Base-by-base conservation (phyloP, 2,329 filamentous ascomycete genomes). In the Phialemonium atrogriseum region DNA sequence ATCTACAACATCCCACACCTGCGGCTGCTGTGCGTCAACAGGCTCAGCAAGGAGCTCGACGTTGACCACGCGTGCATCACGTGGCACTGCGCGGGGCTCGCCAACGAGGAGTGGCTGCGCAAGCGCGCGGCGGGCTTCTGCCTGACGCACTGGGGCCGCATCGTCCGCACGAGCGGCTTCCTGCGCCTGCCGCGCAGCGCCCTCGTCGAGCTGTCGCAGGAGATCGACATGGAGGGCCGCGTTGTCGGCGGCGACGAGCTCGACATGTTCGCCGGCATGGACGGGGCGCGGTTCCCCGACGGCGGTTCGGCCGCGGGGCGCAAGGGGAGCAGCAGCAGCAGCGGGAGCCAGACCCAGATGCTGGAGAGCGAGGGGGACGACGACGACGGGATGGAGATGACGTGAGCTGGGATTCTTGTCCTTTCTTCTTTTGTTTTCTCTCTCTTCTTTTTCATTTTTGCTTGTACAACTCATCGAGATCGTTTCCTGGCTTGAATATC, bases 1-100 rank as follows among this genome's bases (percentile, higher is more conserved):
- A 84, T 96, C 27, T 98, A 98, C 61, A 89, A 95, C 51, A 93
- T 98, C 63, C 88, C 88, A 2, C 86, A 91, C 44, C 75, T 98
- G 15, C 83, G 89, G 13, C 73, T 94, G 7, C 70, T 96, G 2
- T 95, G 89, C 53, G 84, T 96, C 33, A 89, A 94, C 52, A 77
- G 91, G 7, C 70, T 98, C 4, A 81, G 84, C 34, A 83, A 85
- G 39, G 91, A 98, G 51, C 73, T 98, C 4, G 89, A 96, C 51
- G 82, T 96, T 23, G 85, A 94, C 38, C 87, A 95, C 50, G 89
- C 89, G 3, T 94, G 91, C 42, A 81, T 93, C 45, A 88, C 94
- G 35, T 98, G 93, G 87, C 88, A 96, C 56, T 86, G 87, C 42
- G 87, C 91, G 2, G 83, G 81, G 7, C 77, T 89, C 10, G 89